Evolutionary conservation across 2,329 filamentous ascomycete species (phyloP).

Genomic region (Stenocarpella maydis): DNA sequence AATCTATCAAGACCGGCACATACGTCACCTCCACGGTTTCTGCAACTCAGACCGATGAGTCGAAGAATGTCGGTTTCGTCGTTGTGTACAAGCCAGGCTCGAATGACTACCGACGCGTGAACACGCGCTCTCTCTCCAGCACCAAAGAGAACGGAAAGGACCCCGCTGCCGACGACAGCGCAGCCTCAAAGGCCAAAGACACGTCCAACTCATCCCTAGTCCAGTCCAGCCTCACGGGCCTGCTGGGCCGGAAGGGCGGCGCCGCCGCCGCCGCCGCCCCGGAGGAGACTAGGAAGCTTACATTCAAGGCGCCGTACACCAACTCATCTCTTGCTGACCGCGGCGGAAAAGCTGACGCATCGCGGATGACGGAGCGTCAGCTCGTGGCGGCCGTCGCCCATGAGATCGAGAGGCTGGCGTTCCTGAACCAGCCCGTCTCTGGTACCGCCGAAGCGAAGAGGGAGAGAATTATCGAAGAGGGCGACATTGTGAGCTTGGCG

Average conservation of each 20-base stretch:
- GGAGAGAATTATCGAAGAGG: slow-evolving; percentile 60
- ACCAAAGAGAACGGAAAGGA: slow-evolving; percentile 43
- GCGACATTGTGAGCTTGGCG: slow-evolving; percentile 81
- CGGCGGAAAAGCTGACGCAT: slow-evolving; percentile 46
- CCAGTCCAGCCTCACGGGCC: slow-evolving; percentile 48
- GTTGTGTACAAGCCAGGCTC: slow-evolving; percentile 78
- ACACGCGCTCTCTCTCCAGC: slow-evolving; percentile 81
- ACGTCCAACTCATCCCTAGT: slow-evolving; percentile 29
- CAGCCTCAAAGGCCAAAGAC: slow-evolving; percentile 1
- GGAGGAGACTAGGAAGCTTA: slow-evolving; percentile 53
- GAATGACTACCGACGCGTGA: slow-evolving; percentile 78
- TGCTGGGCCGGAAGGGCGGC: slow-evolving; percentile 48
- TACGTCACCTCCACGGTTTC: slow-evolving; percentile 93
- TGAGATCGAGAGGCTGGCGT: slow-evolving; percentile 76
- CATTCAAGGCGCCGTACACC: slow-evolving; percentile 63
- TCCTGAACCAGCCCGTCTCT: slow-evolving; percentile 54
- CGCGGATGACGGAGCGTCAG: slow-evolving; percentile 61
- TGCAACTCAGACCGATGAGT: slow-evolving; percentile 76
- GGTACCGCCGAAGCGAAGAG: slow-evolving; percentile 50
- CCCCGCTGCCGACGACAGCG: slow-evolving; percentile 15
- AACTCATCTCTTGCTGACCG: slow-evolving; percentile 64
- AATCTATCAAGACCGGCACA: slow-evolving; percentile 77
- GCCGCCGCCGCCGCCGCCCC: slow-evolving; percentile 46
- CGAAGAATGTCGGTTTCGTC: slow-evolving; percentile 84
- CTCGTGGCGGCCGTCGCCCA: slow-evolving; percentile 72